Evolutionary conservation across 371 early-diverging fungal species (phyloP), one percentile per base, ranked within the genome.

Genomic region (Funneliformis caledonium): DNA sequence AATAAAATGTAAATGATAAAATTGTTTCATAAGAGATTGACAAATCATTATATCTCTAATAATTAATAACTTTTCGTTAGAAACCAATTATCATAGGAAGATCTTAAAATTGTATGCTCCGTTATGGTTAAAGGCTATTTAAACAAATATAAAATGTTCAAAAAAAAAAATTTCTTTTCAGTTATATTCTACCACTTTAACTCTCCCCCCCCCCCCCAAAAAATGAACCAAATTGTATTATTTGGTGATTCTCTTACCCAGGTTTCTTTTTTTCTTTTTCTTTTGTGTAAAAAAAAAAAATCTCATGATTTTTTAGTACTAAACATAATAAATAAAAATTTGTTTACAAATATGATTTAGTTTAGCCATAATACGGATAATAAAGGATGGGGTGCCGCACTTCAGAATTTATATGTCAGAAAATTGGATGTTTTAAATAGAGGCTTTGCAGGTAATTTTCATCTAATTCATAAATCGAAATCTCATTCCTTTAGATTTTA

Each of bases 161-260:
- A 26, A 26, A 26, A 26, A 26, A 26, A n/a, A 2, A 37, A 37
- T 37, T 37, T 37, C 3, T 37, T 37, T 37, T 37, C 26, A 26
- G 26, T 26, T 26, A 26, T 26, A 26, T 37, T 37, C 37, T 37
- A 26, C 37, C 37, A 37, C 37, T 37, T 37, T 37, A 2, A 37
- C 3, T 37, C 37, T 37, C 3, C 37, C 37, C 37, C 0, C 37
- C 37, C 0, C 3, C 37, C 37, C 37, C 0, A 0, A 56, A 19
- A 47, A 73, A 73, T 73, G 73, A 73, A 73, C 33, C 73, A 73
- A 83, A 81, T 89, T 37, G 47, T 93, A 14, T 85, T 89, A 50
- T 86, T 90, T 81, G 91, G 94, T 74, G 95, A 95, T 83, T 93
- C 94, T 47, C 87, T 94, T 62, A 94, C 94, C 43, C 93, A 93